Conservation (phyloP, 352 stramenopile genomes). For the Pythium brachiatum region DNA sequence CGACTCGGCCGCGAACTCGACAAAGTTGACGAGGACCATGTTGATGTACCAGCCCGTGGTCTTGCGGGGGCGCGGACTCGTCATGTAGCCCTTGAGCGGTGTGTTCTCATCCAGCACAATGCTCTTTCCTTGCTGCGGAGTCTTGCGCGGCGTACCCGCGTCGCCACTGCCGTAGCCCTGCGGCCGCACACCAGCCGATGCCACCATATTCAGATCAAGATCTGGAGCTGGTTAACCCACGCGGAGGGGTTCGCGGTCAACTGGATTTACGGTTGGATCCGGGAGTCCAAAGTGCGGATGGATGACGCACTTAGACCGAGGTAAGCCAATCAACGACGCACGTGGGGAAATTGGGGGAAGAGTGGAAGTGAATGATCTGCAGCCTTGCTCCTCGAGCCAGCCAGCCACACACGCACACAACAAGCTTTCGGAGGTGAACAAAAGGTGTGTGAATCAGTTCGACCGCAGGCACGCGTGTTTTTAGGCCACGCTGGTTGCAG, state of each 20-base stretch:
- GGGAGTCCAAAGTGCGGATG: too few species aligned
- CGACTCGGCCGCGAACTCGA: constrained; percentile 79
- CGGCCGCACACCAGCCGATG: background rate
- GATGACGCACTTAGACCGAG: too few species aligned
- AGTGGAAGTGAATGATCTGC: background rate
- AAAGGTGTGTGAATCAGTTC: too few species aligned
- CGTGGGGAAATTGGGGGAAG: background rate
- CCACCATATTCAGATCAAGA: background rate
- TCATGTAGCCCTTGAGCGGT: constrained; percentile 35
- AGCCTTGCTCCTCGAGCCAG: background rate
- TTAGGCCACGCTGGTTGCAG: background rate
- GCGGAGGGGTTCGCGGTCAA: background rate
- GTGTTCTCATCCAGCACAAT: constrained; percentile 23
- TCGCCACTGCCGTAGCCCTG: background rate
- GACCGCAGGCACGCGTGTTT: background rate
- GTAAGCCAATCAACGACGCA: too few species aligned
- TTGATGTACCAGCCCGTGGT: constrained; percentile 69
- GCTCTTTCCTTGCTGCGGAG: background rate
- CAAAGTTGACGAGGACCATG: constrained; percentile 83
- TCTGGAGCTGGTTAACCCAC: background rate
- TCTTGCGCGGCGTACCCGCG: background rate
- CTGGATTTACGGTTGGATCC: too few species aligned
- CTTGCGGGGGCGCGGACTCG: constrained; percentile 41
- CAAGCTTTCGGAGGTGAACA: too few species aligned
- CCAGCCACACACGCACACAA: background rate